A percentile compares a stretch with the other conserved stretches of the same genome.
Evolutionary conservation across 2,329 filamentous ascomycete genomes (phyloP).

Genomic region (Grosmannia clavigera): DNA sequence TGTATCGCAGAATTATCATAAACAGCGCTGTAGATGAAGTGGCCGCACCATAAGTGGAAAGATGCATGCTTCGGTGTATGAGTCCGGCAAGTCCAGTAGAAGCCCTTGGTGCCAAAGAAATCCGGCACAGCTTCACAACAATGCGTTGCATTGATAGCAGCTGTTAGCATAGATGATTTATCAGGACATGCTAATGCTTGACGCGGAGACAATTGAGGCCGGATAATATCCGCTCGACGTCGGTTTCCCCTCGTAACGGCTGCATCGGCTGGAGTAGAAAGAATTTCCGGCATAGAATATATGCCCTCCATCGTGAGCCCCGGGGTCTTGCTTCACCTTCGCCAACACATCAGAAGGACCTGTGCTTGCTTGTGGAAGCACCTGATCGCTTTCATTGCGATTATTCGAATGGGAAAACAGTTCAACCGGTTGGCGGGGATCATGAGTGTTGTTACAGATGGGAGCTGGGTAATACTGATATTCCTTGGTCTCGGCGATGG

Average conservation of each 20-base stretch:
- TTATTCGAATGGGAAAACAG: slow-evolving; percentile 29
- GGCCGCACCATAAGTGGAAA: background rate
- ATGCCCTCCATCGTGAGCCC: slow-evolving; percentile 21
- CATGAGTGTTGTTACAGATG: slow-evolving; percentile 35
- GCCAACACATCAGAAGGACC: slow-evolving; percentile 11
- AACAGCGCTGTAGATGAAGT: background rate
- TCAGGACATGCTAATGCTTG: slow-evolving; percentile 32
- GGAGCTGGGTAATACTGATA: slow-evolving; percentile 43
- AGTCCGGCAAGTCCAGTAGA: background rate
- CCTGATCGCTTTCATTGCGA: slow-evolving; percentile 20
- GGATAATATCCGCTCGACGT: slow-evolving; percentile 42
- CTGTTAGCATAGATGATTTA: background rate
- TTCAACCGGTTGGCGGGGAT: slow-evolving; percentile 33
- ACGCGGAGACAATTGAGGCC: slow-evolving; percentile 30
- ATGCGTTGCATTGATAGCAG: background rate
- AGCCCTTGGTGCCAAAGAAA: background rate
- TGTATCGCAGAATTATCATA: background rate
- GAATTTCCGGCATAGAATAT: slow-evolving; percentile 30
- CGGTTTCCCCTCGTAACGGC: slow-evolving; percentile 40
- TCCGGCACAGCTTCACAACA: background rate
- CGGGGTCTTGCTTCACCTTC: slow-evolving; percentile 36
- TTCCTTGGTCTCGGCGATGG: slow-evolving; percentile 33
- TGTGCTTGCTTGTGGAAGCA: slow-evolving; percentile 18
- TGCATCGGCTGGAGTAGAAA: slow-evolving; percentile 29
- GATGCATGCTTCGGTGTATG: background rate